A percentile compares a stretch with the other conserved stretches of the same genome.
Evolutionary conservation across 2,329 filamentous ascomycete genomes (phyloP).

Genomic region (Phaeomoniella chlamydospora): DNA sequence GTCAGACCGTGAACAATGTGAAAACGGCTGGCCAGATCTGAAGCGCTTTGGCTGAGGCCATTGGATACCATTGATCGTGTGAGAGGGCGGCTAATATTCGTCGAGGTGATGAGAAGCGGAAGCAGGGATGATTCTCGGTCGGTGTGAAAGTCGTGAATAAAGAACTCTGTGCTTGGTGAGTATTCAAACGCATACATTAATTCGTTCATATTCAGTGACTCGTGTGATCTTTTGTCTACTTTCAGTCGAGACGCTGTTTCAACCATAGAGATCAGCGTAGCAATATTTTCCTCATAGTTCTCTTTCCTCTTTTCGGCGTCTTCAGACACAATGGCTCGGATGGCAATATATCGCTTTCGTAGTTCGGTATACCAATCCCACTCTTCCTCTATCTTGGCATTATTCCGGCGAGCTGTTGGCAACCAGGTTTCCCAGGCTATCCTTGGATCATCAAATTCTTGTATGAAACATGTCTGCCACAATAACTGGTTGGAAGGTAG

Average conservation of each 20-base stretch:
- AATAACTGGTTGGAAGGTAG: background rate
- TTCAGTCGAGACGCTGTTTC: background rate
- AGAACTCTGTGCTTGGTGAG: background rate
- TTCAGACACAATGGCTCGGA: background rate
- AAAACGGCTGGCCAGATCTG: constrained; percentile 8
- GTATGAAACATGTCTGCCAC: background rate
- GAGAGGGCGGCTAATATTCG: background rate
- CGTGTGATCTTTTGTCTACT: background rate
- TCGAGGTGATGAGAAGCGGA: background rate
- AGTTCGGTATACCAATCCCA: background rate
- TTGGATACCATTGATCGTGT: background rate
- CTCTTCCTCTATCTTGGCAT: background rate
- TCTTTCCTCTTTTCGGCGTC: background rate
- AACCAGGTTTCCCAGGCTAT: background rate
- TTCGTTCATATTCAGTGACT: background rate
- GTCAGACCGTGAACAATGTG: constrained; percentile 12
- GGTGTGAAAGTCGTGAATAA: background rate
- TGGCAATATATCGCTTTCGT: background rate
- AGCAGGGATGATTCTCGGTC: background rate
- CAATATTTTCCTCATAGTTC: background rate
- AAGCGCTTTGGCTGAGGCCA: constrained; percentile 4
- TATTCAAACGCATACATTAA: background rate
- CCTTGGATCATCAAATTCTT: background rate
- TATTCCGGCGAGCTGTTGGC: background rate
- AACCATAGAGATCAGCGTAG: background rate